These are phyloP conservation scores for Klebsormidium nitens DNA, from an alignment of 139 green algal genomes.

Conservation along the genomic window DNA sequence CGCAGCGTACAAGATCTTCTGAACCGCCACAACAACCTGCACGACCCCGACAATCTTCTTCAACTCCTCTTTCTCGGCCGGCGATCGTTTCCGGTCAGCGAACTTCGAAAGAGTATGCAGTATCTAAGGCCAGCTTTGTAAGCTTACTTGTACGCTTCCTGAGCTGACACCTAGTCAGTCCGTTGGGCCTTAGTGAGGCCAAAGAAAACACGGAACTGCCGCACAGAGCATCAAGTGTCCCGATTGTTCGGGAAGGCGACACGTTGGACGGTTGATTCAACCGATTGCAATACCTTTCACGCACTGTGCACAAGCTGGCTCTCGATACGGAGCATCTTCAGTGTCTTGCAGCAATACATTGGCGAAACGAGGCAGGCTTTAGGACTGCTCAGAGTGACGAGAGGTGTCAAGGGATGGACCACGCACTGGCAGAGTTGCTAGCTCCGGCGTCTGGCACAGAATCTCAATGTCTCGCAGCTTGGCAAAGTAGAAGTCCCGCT, in stretches of 20 bases:
- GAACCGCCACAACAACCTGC: constrained; percentile 17
- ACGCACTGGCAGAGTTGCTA: constrained; percentile 11
- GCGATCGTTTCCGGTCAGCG: too few relatives aligned
- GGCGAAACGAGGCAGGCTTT: not conserved
- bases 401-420: not conserved
- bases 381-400: not conserved
- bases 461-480: constrained; percentile 98
- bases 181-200: too few relatives aligned
- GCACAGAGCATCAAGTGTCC: too few relatives aligned
- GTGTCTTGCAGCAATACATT: not conserved
- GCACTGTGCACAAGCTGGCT: not conserved
- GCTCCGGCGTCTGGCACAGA: constrained; percentile 70
- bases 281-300: not conserved
- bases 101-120: too few relatives aligned
- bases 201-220: too few relatives aligned
- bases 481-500: constrained; percentile 86
- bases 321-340: not conserved
- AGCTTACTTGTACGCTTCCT: too few relatives aligned
- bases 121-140: too few relatives aligned
- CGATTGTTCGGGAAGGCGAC: too few relatives aligned
- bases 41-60: too few relatives aligned
- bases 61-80: too few relatives aligned
- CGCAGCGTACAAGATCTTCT: constrained; percentile 22
- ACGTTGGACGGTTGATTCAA: too few relatives aligned
- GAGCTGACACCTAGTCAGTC: too few relatives aligned